Evolutionary conservation across 1,284 basidiomycete genomes (phyloP).

Genomic region (Ustilago bromivora): DNA sequence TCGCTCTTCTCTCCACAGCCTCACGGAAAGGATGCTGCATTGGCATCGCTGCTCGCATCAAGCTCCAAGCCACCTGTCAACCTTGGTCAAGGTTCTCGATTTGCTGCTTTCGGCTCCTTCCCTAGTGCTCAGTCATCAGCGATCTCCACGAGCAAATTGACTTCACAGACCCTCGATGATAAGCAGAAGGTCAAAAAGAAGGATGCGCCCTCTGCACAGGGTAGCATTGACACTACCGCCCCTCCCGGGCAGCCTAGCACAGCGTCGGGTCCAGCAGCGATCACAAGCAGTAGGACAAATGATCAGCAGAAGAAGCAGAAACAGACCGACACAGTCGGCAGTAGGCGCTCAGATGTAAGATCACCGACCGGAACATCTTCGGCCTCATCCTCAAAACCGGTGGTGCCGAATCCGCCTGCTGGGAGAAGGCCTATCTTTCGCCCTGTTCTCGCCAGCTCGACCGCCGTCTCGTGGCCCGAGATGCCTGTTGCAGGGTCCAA

Average conservation of each 20-base stretch:
- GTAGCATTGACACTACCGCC: background rate
- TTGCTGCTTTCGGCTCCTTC: conserved; percentile 37
- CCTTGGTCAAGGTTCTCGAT: conserved; percentile 22
- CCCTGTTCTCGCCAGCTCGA: conserved; percentile 48
- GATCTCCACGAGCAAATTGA: background rate
- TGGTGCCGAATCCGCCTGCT: conserved; percentile 20
- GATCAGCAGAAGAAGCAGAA: conserved; percentile 14
- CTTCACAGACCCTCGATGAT: conserved; percentile 15
- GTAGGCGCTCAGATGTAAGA: background rate
- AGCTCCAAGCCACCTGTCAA: conserved; percentile 34
- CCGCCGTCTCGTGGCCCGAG: conserved; percentile 48
- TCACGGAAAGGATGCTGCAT: conserved; percentile 49
- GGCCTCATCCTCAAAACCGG: conserved; percentile 1
- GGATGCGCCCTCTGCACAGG: background rate
- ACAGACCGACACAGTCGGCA: background rate
- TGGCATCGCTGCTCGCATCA: conserved; percentile 39
- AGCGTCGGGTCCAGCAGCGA: background rate
- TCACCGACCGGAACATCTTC: background rate
- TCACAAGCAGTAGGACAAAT: conserved; percentile 7
- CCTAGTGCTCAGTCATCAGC: conserved; percentile 4
- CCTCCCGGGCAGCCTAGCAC: background rate
- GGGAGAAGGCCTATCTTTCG: conserved; percentile 45
- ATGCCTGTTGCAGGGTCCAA: conserved; percentile 46
- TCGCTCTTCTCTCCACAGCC: conserved; percentile 48
- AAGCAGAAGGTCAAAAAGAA: conserved; percentile 18